Conservation (phyloP, 768 basidiomycete species). For the Auricularia heimuer region DNA sequence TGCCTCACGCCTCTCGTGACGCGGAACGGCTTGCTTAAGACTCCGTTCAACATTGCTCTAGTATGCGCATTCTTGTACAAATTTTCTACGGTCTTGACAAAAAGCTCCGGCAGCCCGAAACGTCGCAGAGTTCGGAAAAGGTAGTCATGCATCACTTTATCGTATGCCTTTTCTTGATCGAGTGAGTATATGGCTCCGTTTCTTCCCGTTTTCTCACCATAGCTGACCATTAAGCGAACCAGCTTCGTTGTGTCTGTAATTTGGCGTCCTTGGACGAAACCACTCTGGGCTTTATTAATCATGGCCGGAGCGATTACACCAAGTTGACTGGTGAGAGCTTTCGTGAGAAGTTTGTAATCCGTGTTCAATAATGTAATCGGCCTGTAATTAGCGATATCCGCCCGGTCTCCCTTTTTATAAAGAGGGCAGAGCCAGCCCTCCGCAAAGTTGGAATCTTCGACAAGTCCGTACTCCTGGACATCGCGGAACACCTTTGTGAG, state of each 20-base stretch:
- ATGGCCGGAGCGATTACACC: constrained; percentile 8
- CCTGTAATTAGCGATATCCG: neutral
- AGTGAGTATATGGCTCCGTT: no score
- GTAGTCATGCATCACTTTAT: no score
- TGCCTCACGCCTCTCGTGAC: constrained; percentile 25
- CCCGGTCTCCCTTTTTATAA: constrained; percentile 23
- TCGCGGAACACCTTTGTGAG: constrained; percentile 36
- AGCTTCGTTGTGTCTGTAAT: constrained; percentile 24
- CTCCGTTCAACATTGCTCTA: constrained; percentile 26
- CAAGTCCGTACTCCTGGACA: constrained; percentile 23
- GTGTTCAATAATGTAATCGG: constrained; percentile 16
- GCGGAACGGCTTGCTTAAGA: constrained; percentile 15
- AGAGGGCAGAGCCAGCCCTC: constrained; percentile 28
- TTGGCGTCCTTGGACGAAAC: constrained; percentile 24
- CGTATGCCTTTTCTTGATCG: no score
- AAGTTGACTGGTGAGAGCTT: constrained; percentile 14
- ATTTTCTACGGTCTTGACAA: constrained; percentile 18
- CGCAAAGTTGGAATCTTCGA: constrained; percentile 11
- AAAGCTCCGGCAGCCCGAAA: neutral
- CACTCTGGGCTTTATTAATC: constrained; percentile 29
- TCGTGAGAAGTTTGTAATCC: constrained; percentile 25
- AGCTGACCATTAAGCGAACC: no score
- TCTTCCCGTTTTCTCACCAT: no score
- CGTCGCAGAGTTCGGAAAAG: no score
- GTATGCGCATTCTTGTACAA: constrained; percentile 24